Conservation (phyloP, 2,329 filamentous ascomycete genomes). For the Nigrograna mackinnonii region DNA sequence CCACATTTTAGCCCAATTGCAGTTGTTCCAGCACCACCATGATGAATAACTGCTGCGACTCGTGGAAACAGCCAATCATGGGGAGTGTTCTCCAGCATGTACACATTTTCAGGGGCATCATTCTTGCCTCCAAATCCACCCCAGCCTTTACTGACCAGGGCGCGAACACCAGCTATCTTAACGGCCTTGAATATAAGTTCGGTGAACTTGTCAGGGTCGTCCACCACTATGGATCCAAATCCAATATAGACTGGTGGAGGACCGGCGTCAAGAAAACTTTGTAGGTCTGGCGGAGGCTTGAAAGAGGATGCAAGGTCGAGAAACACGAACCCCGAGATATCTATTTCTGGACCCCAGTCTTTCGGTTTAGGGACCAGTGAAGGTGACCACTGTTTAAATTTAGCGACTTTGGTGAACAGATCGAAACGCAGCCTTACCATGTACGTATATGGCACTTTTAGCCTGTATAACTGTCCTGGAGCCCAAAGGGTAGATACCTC, state of each 20-base stretch:
- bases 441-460: constrained; percentile 78
- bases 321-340: constrained; percentile 79
- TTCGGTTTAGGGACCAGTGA: constrained; percentile 67
- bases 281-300: constrained; percentile 60
- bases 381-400: constrained; percentile 52
- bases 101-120: constrained; percentile 61
- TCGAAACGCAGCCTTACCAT: constrained; percentile 37
- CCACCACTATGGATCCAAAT: constrained; percentile 76
- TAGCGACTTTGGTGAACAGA: not conserved
- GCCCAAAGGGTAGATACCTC: constrained; percentile 78
- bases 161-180: constrained; percentile 66
- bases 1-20: constrained; percentile 74
- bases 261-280: constrained; percentile 37
- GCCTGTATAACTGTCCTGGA: constrained; percentile 70
- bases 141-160: constrained; percentile 77
- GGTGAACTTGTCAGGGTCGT: constrained; percentile 71
- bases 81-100: constrained; percentile 73
- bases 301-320: constrained; percentile 68
- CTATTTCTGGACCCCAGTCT: constrained; percentile 71
- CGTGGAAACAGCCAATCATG: constrained; percentile 78
- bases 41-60: constrained; percentile 70
- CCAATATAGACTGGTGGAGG: constrained; percentile 72
- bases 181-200: constrained; percentile 73
- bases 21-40: constrained; percentile 78
- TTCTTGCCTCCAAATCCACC: constrained; percentile 66